Percentiles rank a stretch among this genome's conserved stretches.
Evolutionary conservation across 2,329 filamentous ascomycete genomes (phyloP).

Genomic region (Drechslerella stenobrocha): DNA sequence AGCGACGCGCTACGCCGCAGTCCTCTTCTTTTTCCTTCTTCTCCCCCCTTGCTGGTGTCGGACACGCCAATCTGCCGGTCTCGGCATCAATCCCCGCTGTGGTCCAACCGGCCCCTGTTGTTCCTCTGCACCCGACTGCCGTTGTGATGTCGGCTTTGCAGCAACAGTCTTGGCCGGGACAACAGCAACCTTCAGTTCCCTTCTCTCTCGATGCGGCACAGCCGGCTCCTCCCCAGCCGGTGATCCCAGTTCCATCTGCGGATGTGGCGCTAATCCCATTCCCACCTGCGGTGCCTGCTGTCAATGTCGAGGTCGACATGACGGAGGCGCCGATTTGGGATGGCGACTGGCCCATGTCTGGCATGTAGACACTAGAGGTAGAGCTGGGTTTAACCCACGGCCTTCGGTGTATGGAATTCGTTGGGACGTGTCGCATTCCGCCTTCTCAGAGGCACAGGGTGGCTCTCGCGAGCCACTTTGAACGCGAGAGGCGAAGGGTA

Average conservation of each 20-base stretch:
- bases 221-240: neutral
- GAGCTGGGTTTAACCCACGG: no score
- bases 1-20: no score
- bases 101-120: neutral
- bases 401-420: neutral
- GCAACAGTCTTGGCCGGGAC: neutral
- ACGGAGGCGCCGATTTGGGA: constrained; percentile 15
- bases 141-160: no score
- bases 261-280: constrained; percentile 10
- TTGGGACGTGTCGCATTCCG: constrained; percentile 9
- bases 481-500: constrained; percentile 12
- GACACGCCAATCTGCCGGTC: neutral
- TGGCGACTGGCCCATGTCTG: no score
- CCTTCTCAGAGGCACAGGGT: constrained; percentile 18
- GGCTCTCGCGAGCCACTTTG: constrained; percentile 22
- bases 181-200: constrained; percentile 5
- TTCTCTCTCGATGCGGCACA: constrained; percentile 6
- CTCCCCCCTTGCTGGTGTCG: neutral
- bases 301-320: constrained; percentile 16
- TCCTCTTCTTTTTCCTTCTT: no score
- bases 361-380: no score
- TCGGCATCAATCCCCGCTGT: neutral
- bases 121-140: neutral
- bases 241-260: neutral
- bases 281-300: neutral